Conservation (phyloP, 768 basidiomycete genomes). For the Rhizopogon roseolus region DNA sequence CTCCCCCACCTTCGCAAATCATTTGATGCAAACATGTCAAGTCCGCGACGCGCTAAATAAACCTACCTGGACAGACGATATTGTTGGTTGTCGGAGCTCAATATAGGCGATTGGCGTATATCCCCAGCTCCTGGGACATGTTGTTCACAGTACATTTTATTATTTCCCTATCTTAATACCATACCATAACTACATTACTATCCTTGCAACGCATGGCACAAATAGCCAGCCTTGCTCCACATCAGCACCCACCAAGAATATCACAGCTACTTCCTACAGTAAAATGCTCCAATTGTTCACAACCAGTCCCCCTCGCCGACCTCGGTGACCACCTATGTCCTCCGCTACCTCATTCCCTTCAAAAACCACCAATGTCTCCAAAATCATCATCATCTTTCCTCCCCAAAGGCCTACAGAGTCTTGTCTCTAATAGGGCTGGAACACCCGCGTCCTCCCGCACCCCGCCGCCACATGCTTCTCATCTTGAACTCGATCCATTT, state of each 20-base stretch:
- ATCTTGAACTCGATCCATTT: constrained; percentile 20
- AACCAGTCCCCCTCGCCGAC: constrained; percentile 63
- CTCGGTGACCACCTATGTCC: constrained; percentile 79
- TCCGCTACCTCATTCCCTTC: constrained; percentile 37
- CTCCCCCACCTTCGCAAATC: no score
- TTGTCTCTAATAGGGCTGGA: constrained; percentile 26
- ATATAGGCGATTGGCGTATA: no score
- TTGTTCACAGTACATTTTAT: background rate
- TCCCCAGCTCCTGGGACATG: background rate
- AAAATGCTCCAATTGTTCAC: constrained; percentile 77
- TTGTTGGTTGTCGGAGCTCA: no score
- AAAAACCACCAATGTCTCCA: constrained; percentile 32
- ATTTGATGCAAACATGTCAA: no score
- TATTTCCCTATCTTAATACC: constrained; percentile 2
- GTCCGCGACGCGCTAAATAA: no score
- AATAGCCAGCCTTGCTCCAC: constrained; percentile 4
- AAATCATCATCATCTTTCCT: constrained; percentile 40
- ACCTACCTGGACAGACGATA: no score
- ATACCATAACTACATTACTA: background rate
- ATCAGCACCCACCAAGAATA: constrained; percentile 16
- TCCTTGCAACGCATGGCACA: constrained; percentile 15
- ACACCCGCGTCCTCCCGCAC: constrained; percentile 7
- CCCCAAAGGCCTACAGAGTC: constrained; percentile 45
- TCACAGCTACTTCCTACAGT: constrained; percentile 78
- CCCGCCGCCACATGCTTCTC: constrained; percentile 6